phyloP scores from a whole-genome alignment of 2,329 filamentous ascomycete genomes.

The Hypocrella siamensis region DNA sequence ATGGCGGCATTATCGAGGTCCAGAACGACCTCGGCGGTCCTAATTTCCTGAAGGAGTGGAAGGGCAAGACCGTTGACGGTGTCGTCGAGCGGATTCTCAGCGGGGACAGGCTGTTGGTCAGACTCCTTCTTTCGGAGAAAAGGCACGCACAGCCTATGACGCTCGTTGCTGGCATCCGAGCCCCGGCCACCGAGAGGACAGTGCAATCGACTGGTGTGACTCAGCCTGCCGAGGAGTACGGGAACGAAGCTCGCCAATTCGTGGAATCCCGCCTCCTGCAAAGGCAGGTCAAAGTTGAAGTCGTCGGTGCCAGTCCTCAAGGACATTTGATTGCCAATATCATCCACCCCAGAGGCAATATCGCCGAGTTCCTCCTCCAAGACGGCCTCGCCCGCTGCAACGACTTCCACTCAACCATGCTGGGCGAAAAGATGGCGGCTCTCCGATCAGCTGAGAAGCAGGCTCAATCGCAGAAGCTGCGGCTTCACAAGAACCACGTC shows the following conservation, averaged over 20 bases:
- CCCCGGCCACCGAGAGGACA: slow-evolving; percentile 76
- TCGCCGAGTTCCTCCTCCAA: slow-evolving; percentile 79
- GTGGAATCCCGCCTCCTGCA: slow-evolving; percentile 79
- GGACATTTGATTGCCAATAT: slow-evolving; percentile 81
- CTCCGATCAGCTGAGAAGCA: slow-evolving; percentile 76
- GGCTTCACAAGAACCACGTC: slow-evolving; percentile 69
- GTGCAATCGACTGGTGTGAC: slow-evolving; percentile 64
- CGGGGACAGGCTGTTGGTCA: slow-evolving; percentile 76
- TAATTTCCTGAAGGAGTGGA: slow-evolving; percentile 69
- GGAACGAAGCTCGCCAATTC: slow-evolving; percentile 76
- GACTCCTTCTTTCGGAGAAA: slow-evolving; percentile 63
- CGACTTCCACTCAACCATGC: slow-evolving; percentile 86
- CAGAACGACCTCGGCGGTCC: slow-evolving; percentile 68
- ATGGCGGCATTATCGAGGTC: slow-evolving; percentile 53
- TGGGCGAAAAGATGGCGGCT: slow-evolving; percentile 74
- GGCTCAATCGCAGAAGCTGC: slow-evolving; percentile 61
- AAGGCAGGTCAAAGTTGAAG: slow-evolving; percentile 64
- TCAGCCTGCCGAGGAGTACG: slow-evolving; percentile 75
- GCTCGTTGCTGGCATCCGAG: slow-evolving; percentile 74
- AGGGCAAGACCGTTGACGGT: slow-evolving; percentile 70
- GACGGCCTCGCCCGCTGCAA: slow-evolving; percentile 84
- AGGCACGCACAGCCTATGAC: slow-evolving; percentile 84
- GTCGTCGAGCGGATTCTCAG: slow-evolving; percentile 84
- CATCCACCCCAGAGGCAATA: slow-evolving; percentile 79
- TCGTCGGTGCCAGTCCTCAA: slow-evolving; percentile 79